phyloP scores from a whole-genome alignment of 1,284 basidiomycete species.

The Violaceomyces palustris region DNA sequence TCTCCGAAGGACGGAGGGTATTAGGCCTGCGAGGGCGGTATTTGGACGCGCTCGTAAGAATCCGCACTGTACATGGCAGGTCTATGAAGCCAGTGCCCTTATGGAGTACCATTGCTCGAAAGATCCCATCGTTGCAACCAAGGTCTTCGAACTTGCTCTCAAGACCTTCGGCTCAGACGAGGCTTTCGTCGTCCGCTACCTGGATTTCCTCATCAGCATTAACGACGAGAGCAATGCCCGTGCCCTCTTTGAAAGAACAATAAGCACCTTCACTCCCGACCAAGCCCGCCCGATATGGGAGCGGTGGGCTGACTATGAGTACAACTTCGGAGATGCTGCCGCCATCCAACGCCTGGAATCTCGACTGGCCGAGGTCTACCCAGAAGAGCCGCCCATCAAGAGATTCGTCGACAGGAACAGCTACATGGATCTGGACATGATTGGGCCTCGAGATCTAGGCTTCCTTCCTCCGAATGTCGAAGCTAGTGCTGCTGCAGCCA shows the following conservation, averaged over 20 bases:
- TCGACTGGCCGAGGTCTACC: constrained; percentile 79
- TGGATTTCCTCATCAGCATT: constrained; percentile 85
- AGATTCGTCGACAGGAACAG: constrained; percentile 83
- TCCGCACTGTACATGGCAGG: constrained; percentile 80
- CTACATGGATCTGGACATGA: constrained; percentile 82
- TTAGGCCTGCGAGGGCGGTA: constrained; percentile 70
- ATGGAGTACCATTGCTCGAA: constrained; percentile 95
- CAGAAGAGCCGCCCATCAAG: constrained; percentile 80
- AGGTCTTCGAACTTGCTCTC: constrained; percentile 92
- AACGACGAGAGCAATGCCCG: constrained; percentile 96
- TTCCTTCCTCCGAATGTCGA: constrained; percentile 52
- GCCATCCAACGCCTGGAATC: constrained; percentile 82
- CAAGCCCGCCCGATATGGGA: constrained; percentile 85
- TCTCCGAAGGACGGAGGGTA: constrained; percentile 74
- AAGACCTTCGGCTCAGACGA: constrained; percentile 74
- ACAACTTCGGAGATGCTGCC: constrained; percentile 87
- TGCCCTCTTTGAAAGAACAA: constrained; percentile 85
- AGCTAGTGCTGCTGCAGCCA: constrained; percentile 24
- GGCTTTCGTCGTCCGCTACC: constrained; percentile 74
- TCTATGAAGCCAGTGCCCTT: constrained; percentile 79
- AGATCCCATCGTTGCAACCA: constrained; percentile 74
- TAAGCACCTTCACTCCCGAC: constrained; percentile 71
- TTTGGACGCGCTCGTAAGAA: constrained; percentile 84
- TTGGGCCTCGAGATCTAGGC: constrained; percentile 81
- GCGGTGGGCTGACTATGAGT: constrained; percentile 90